Base-by-base conservation (phyloP, 331 rosid species). In the Spiraea crenata region DNA sequence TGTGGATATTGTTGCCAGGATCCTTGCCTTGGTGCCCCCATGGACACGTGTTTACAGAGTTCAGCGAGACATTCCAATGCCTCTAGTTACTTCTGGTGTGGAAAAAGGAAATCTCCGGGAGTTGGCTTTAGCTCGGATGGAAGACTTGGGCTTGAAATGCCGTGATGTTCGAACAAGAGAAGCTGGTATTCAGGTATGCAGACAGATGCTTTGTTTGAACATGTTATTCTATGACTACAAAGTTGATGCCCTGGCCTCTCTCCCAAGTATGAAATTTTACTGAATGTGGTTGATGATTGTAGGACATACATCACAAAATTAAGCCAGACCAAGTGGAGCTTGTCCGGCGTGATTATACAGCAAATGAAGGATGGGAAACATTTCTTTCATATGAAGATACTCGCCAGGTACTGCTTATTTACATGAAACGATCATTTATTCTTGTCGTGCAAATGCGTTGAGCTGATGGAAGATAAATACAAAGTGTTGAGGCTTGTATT, bases 1-100 rank as follows among this genome's bases (percentile, higher is more conserved):
- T 81, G 99, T 95, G 84, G 99, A 91, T 81, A 91, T 95, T 57
- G 65, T 95, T 73, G 96, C 99, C 3, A 85, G 99, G 79, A 95
- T 95, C 76, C 93, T 95, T 57, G 92, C 99, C 42, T 70, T 89
- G 97, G 99, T 95, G 65, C 99, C 97, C 34, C 99, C 97, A 3
- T 95, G 99, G 97, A 95, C 96, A 62, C 95, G 99, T 65, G 99
- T 95, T 57, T 95, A 95, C 85, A 89, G 99, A 84, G 99, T 95
- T 70, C 99, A 95, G 76, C 89, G 99, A 73, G 97, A 95, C 79
- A 95, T 95, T 81, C 99, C 99, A 40, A 95, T 95, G 99, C 99
- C 99, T 49, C 66, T 91, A 6, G 99, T 95, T 73, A 95, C 99
- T 71, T 95, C 97, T 70, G 97, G 97, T 70, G 97, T 95, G 44